phyloP scores from a whole-genome alignment of 2,329 filamentous ascomycete species.

The Achaetomium macrosporum region DNA sequence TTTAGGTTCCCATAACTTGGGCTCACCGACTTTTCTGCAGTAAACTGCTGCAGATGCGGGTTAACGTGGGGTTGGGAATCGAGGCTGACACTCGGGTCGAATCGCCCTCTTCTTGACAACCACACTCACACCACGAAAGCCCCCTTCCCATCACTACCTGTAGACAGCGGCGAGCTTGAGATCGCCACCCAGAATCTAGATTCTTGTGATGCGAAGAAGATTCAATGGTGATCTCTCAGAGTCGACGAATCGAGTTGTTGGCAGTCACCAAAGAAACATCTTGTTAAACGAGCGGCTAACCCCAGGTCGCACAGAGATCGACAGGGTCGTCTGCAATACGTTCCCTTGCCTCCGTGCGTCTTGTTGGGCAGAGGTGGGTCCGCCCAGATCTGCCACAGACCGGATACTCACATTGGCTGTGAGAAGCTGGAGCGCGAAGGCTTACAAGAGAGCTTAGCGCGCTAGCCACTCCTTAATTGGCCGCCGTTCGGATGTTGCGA shows the following conservation, averaged over 20 bases:
- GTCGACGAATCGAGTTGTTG: not conserved
- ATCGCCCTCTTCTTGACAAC: not conserved
- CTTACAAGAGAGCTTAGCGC: slow-evolving; percentile 12
- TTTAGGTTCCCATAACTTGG: not conserved
- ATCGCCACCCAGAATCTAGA: not conserved
- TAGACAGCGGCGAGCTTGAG: not conserved
- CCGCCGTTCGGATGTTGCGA: not conserved
- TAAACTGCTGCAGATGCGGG: slow-evolving; percentile 1
- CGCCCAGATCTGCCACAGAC: slow-evolving; percentile 5
- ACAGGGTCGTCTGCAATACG: slow-evolving; percentile 10
- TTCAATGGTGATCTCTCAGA: not conserved
- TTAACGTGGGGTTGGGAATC: slow-evolving; percentile 2
- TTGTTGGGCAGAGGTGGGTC: slow-evolving; percentile 18
- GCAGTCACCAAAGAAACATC: not conserved
- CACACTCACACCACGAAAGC: not conserved
- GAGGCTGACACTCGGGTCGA: slow-evolving; percentile 2
- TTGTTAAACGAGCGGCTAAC: not conserved
- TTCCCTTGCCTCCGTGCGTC: not conserved
- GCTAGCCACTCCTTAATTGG: slow-evolving; percentile 10
- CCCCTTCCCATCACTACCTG: not conserved
- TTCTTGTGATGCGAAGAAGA: not conserved
- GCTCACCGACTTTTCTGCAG: slow-evolving; percentile 12
- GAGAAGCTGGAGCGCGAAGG: not conserved
- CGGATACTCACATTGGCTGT: slow-evolving; percentile 3
- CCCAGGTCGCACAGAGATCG: slow-evolving; percentile 10